Percentiles rank a stretch among this genome's conserved stretches.
phyloP scores from a whole-genome alignment of 2,329 filamentous ascomycete genomes.

The Chrysoporthe deuterocubensis region DNA sequence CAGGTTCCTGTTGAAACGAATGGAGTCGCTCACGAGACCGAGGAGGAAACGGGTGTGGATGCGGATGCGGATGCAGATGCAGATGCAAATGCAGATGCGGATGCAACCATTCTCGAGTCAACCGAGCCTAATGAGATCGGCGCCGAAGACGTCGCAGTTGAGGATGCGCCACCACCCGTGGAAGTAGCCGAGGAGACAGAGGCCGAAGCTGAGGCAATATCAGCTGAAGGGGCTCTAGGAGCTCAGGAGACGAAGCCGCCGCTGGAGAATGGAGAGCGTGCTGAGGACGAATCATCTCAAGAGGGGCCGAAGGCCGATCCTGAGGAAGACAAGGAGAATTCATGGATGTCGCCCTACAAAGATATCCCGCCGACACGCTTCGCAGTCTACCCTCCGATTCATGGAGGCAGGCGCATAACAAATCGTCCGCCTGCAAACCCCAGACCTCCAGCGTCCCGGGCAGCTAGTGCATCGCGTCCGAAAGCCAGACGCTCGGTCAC shows the following conservation, averaged over 20 bases:
- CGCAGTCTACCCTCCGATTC: constrained; percentile 75
- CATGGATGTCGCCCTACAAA: constrained; percentile 54
- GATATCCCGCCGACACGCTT: constrained; percentile 73
- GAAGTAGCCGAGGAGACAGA: constrained; percentile 1
- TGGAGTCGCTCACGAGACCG: constrained; percentile 38
- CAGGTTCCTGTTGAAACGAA: constrained; percentile 33
- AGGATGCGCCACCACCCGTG: constrained; percentile 21
- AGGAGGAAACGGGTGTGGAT: constrained; percentile 28
- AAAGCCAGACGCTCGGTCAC: constrained; percentile 40
- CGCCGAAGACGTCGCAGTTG: constrained; percentile 11
- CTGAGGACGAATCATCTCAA: constrained; percentile 30
- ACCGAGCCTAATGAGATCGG: constrained; percentile 44
- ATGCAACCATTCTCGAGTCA: constrained; percentile 40
- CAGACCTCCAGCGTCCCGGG: constrained; percentile 44
- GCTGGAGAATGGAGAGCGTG: constrained; percentile 31
- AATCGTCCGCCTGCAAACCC: constrained; percentile 45
- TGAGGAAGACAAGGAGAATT: constrained; percentile 35
- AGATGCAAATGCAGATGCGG: constrained; percentile 14
- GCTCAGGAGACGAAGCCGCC: constrained; percentile 32
- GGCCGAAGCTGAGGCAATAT: neutral
- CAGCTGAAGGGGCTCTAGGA: constrained; percentile 9
- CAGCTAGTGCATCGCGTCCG: constrained; percentile 42
- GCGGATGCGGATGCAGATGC: constrained; percentile 6
- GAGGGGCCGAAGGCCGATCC: constrained; percentile 27
- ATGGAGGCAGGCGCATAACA: constrained; percentile 51